A percentile compares a stretch with the other conserved stretches of the same genome.
Conservation (phyloP, 83 land plant genomes). For the Picea abies region DNA sequence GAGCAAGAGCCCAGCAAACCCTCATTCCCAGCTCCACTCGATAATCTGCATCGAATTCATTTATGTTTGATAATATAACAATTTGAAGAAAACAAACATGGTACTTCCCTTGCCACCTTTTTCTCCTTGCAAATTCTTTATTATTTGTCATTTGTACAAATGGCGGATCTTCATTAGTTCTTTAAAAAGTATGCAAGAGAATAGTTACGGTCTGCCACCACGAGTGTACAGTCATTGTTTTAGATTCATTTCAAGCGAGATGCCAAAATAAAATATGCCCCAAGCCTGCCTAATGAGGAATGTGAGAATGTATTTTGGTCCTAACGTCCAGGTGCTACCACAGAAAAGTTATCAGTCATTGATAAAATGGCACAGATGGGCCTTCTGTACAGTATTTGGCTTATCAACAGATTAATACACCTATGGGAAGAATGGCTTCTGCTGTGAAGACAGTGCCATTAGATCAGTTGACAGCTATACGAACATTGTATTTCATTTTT, state of each 20-base stretch:
- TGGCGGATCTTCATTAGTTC: neutral
- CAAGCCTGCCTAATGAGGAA: neutral
- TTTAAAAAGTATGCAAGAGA: neutral
- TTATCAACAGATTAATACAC: conserved; percentile 12
- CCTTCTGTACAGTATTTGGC: conserved; percentile 2
- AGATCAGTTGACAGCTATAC: neutral
- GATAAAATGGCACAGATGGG: conserved; percentile 2
- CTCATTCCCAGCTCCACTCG: neutral
- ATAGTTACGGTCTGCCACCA: neutral
- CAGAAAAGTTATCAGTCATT: neutral
- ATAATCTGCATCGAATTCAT: conserved; percentile 1
- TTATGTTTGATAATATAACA: neutral
- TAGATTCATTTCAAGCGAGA: neutral
- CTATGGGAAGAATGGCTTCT: conserved; percentile 4
- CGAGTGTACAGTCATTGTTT: neutral
- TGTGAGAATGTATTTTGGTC: neutral
- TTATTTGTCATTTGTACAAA: neutral
- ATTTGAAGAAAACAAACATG: neutral
- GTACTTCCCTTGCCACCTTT: neutral
- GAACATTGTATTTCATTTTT: neutral
- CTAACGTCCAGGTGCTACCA: neutral
- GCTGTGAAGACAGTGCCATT: neutral
- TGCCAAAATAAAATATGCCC: neutral
- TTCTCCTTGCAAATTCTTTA: neutral
- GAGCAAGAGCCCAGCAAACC: conserved; percentile 53